Evolutionary conservation across 2,329 filamentous ascomycete species (phyloP), one percentile per base, ranked within the genome.

Genomic region (Emericellopsis cladophorae): DNA sequence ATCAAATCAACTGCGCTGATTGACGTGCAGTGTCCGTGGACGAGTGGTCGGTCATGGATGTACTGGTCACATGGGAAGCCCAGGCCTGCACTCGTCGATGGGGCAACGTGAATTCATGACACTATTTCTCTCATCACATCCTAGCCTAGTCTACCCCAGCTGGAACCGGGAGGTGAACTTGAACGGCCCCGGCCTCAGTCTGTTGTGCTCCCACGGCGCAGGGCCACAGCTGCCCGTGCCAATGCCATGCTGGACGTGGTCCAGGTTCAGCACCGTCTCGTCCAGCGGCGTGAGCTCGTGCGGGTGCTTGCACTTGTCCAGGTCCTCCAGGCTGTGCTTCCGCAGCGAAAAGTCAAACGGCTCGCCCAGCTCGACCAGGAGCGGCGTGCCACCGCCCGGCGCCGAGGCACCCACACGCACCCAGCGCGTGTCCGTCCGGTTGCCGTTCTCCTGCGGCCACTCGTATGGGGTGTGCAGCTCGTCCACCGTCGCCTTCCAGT

Each of bases 401-500:
- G n/a, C 23, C 9, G 43, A 40, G 18, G 56, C 43, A 4, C 42
- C 50, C 7, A 68, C 43, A 12, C 59, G 57, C 4, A 82, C 55
- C 71, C 75, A 83, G 7, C 72, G 63, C 0, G 71, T 73, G 29
- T 74, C 74, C 41, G 72, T 74, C 12, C 74, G 64, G 53, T 84
- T 84, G 1, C 76, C 76, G 40, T 71, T 75, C 49, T 84, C 80
- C 52, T 85, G 80, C 0, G 80, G 80, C 18, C 77, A 75, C 15
- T 84, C 80, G 49, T 82, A 83, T 1, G 65, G 61, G 0, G 68
- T 67, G 51, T 72, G 70, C 22, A 84, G 62, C 1, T 69, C 64
- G 1, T 65, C 60, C 2, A 78, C 58, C 1, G 53, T 55, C 1
- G 51, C 51, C 0, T 51, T 53, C 55, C 64, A 76, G 33, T 74